Evolutionary conservation across 257 asterid genomes (phyloP), one percentile per base, ranked within the genome.

Genomic region (Phtheirospermum japonicum): DNA sequence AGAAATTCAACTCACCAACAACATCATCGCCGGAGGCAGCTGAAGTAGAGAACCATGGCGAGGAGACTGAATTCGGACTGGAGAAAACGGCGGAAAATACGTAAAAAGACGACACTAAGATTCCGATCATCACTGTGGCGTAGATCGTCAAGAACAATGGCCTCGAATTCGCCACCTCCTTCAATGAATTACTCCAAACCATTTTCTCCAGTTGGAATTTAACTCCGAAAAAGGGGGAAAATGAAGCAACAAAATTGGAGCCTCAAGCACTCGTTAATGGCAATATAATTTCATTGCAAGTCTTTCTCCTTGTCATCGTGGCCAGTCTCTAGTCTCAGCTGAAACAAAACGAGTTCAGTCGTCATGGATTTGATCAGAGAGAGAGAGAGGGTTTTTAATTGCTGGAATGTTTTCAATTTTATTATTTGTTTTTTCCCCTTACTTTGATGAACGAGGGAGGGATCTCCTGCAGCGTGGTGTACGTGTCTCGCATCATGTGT

Each of bases 11-110:
- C 77, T 71, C 63, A 67, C 77, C 68, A 12, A 10, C 34, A n/a
- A 5, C 32, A 37, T 16, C 63, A 34, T 19, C 69, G 42, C 71
- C 68, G 68, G 73, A 33, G 59, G 66, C 55, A 64, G 75, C 63
- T 71, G 85, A 74, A 59, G 69, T 50, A 72, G 79, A 57, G 60
- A 79, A 54, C 65, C 75, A 70, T 42, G 75, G 70, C 31, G 84
- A 71, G 55, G 88, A 67, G 56, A 78, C 61, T 57, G 83, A 71
- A 57, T 70, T 65, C n/a, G 86, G 71, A 18, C 82, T 48, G 75
- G 83, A 71, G 77, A 87, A 93, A 69, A 93, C 79, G 7, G 96
- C 94, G 51, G 97, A 89, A 66, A 93, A 83, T 7, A 93, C 95
- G 59, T 93, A 93, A 20, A 87, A 74, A 7, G 96, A 79, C 28